phyloP scores from a whole-genome alignment of 805 yeast genomes.

The Teunomyces atbi region DNA sequence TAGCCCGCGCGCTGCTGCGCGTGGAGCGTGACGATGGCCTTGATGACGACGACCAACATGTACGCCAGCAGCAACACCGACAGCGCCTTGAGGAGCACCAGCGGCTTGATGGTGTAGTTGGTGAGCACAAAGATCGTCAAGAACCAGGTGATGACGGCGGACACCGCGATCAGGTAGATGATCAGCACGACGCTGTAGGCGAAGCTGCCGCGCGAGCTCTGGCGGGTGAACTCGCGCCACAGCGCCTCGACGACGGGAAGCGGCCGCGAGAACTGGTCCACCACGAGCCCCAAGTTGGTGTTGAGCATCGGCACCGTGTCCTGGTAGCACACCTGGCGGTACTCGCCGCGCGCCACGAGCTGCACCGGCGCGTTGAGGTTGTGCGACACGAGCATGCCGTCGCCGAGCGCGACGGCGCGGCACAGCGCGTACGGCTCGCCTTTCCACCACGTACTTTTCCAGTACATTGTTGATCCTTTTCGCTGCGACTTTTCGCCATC shows the following conservation, averaged over 20 bases:
- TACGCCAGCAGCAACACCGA: constrained; percentile 55
- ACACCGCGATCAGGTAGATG: constrained; percentile 59
- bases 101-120: constrained; percentile 62
- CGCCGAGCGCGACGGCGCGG: constrained; percentile 24
- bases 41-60: constrained; percentile 48
- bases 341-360: constrained; percentile 22
- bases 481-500: no score
- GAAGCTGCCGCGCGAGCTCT: constrained; percentile 42
- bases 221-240: constrained; percentile 47
- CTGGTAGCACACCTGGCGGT: constrained; percentile 32
- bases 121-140: constrained; percentile 63
- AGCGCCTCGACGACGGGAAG: constrained; percentile 46
- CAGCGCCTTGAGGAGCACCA: constrained; percentile 49
- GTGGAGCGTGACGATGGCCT: constrained; percentile 45
- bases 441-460: constrained; percentile 27
- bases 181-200: constrained; percentile 59
- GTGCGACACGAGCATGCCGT: constrained; percentile 35
- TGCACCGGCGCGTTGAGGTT: constrained; percentile 17
- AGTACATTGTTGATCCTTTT: constrained; percentile 25
- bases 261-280: constrained; percentile 23
- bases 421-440: constrained; percentile 31
- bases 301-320: constrained; percentile 35
- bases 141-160: constrained; percentile 63
- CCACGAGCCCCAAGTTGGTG: constrained; percentile 34
- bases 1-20: constrained; percentile 46